Evolutionary conservation across 805 yeast species (phyloP).

Genomic region (Ascoidea rubescens): DNA sequence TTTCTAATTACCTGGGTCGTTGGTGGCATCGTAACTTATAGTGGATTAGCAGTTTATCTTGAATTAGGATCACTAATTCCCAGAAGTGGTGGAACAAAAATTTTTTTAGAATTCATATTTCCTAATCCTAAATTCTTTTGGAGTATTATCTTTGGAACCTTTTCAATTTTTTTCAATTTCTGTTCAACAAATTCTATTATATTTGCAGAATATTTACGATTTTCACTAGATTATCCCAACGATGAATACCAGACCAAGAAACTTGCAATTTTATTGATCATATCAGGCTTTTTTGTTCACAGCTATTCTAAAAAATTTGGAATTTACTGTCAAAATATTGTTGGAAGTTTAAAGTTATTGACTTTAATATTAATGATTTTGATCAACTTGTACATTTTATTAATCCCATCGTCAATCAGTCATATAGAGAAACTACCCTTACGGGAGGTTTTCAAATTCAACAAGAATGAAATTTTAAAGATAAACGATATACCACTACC

Average conservation of each 20-base stretch:
- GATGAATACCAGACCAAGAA: conserved; percentile 19
- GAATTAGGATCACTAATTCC: conserved; percentile 64
- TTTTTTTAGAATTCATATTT: conserved; percentile 54
- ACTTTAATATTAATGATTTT: conserved; percentile 37
- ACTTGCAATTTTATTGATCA: conserved; percentile 24
- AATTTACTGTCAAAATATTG: conserved; percentile 40
- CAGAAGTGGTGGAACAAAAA: conserved; percentile 62
- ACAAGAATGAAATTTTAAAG: conserved; percentile 15
- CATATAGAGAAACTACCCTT: conserved; percentile 4
- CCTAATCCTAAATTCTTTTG: conserved; percentile 41
- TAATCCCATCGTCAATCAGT: conserved; percentile 23
- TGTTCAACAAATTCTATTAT: conserved; percentile 40
- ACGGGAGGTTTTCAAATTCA: conserved; percentile 15
- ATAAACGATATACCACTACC: conserved; percentile 20
- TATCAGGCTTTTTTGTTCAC: conserved; percentile 28
- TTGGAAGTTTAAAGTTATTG: conserved; percentile 47
- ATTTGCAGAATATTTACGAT: conserved; percentile 44
- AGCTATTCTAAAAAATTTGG: conserved; percentile 47
- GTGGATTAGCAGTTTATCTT: conserved; percentile 51
- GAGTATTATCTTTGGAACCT: conserved; percentile 35
- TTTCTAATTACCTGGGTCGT: conserved; percentile 50
- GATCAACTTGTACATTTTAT: conserved; percentile 41
- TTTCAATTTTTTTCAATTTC: conserved; percentile 38
- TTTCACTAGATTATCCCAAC: conserved; percentile 26
- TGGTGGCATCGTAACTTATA: conserved; percentile 46